Evolutionary conservation across 768 basidiomycete genomes (phyloP), one percentile per base, ranked within the genome.

Genomic region (Suillus lakei): DNA sequence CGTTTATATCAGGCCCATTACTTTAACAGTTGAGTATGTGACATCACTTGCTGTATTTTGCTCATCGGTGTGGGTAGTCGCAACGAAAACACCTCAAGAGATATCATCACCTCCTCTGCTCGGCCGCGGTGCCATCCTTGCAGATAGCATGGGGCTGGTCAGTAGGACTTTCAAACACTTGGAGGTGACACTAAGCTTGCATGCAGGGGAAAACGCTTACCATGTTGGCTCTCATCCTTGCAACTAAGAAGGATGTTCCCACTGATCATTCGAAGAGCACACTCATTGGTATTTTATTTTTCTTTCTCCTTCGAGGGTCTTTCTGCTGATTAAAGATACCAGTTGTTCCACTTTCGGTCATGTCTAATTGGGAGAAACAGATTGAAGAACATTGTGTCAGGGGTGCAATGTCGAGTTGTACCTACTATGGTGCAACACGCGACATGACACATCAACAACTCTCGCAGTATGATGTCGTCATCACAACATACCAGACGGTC

Each of bases 361-460:
- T 96, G 9, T 93, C 91, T 7, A 96, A 95, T 70, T 95, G 93
- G 93, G 91, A 92, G 74, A 90, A 91, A 69, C 93, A 95, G 74
- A 87, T 95, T 9, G 73, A 83, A 38, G 93, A 95, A 43, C 93
- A 95, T 67, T 88, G 89, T 56, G 74, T 77, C 34, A 80, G 79
- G 39, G 87, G 84, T 12, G 73, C 81, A 2, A 69, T 94, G 50
- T 82, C 82, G 0, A 77, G 75, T 64, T 88, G 84, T 69, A 79
- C 90, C 26, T 96, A 95, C 76, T 92, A 96, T 68, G 92, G 91
- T 26, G 72, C 83, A 21, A 85, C 81, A n/a, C 88, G 91, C 39
- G 80, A 83, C 21, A 75, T 92, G 73, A 82, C 79, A 34, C 75
- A 90, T 1, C 78, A 82, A 55, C 82, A 91, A 54, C 77, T 96